These are phyloP conservation scores for Termitomyces sp. DNA, from an alignment of 768 basidiomycete species.

Conservation along the genomic window DNA sequence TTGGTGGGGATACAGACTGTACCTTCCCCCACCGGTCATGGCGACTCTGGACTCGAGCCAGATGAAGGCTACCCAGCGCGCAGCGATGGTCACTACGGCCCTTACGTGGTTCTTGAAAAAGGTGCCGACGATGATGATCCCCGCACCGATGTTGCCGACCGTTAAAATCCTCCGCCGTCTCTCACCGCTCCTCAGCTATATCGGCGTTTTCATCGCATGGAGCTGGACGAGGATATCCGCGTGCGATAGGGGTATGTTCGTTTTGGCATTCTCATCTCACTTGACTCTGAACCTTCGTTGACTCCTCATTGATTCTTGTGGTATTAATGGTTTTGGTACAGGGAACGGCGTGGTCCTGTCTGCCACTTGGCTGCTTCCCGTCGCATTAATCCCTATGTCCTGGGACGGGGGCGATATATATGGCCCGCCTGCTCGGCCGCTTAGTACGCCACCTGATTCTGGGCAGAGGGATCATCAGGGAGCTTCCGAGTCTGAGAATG, in stretches of 20 bases:
- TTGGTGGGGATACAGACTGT: constrained; percentile 83
- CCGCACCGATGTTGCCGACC: constrained; percentile 55
- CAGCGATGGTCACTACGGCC: constrained; percentile 71
- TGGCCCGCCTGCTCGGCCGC: constrained; percentile 21
- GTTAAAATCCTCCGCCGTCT: constrained; percentile 57
- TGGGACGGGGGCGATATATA: constrained; percentile 57
- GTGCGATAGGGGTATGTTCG: constrained; percentile 58
- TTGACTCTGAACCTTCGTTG: background rate
- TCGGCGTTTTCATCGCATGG: constrained; percentile 78
- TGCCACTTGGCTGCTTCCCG: constrained; percentile 79
- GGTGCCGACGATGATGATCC: constrained; percentile 58
- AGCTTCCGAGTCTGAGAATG: background rate
- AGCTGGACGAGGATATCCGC: constrained; percentile 66
- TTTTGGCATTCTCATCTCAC: background rate
- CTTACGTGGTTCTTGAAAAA: constrained; percentile 68
- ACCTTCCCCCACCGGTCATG: constrained; percentile 74
- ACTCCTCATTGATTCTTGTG: background rate
- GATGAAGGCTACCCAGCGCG: constrained; percentile 68
- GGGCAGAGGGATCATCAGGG: background rate
- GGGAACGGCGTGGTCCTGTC: constrained; percentile 79
- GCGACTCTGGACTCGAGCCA: constrained; percentile 57
- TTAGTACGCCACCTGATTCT: background rate
- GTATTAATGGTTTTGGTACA: constrained; percentile 18
- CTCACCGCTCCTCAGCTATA: constrained; percentile 64
- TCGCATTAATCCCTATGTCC: constrained; percentile 70